Conservation (phyloP, 441 rosid genomes). For the Euphorbia neoarborescens region DNA sequence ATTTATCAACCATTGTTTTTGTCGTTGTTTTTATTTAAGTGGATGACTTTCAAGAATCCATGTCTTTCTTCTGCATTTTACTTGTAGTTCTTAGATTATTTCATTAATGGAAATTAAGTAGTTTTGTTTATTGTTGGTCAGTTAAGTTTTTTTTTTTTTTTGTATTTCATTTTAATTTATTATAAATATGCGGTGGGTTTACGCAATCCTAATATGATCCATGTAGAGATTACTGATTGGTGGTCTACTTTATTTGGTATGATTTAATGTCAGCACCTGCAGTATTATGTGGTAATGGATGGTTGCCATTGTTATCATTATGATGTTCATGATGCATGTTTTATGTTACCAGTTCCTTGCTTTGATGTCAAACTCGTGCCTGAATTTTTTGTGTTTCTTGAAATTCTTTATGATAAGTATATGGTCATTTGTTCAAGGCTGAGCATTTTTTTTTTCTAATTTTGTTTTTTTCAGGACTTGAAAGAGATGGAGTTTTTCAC, state of each 20-base stretch:
- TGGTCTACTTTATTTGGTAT: background rate
- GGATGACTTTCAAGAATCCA: background rate
- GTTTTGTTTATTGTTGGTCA: background rate
- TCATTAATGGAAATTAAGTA: background rate
- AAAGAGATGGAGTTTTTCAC: slow-evolving; percentile 84
- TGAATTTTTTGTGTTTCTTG: background rate
- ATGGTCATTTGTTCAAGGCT: background rate
- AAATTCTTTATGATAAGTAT: background rate
- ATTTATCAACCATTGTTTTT: too few relatives aligned
- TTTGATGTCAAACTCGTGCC: background rate
- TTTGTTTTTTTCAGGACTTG: slow-evolving; percentile 40
- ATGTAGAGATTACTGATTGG: background rate
- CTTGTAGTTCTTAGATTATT: background rate
- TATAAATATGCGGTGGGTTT: background rate
- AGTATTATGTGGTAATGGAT: background rate
- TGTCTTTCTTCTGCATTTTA: background rate
- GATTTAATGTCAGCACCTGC: background rate
- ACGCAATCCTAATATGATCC: background rate
- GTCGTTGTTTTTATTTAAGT: background rate
- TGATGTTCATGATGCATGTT: background rate
- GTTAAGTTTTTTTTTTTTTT: background rate
- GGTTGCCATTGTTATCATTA: background rate
- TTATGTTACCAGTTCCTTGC: background rate
- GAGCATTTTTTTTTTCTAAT: background rate
- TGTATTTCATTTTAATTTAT: background rate